Evolutionary conservation across 164 flowering plant genomes (phyloP).

Genomic region (Houttuynia cordata): DNA sequence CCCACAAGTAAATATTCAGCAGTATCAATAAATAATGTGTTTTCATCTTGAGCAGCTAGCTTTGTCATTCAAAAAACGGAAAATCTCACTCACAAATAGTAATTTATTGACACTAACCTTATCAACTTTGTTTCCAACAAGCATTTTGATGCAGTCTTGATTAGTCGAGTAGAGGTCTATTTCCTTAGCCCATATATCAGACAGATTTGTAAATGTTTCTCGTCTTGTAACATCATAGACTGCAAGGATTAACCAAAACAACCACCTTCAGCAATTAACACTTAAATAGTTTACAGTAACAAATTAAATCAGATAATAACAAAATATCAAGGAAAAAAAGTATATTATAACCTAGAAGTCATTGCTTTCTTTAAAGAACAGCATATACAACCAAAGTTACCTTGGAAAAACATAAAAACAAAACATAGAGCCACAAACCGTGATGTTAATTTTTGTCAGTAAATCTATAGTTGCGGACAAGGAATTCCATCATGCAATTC

Average conservation of each 20-base stretch:
- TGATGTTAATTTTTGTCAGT: too few relatives aligned
- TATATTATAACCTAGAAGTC: not conserved
- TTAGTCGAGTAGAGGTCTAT: conserved; percentile 71
- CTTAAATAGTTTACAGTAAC: too few relatives aligned
- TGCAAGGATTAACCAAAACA: conserved; percentile 12
- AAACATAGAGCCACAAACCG: not conserved
- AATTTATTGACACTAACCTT: conserved; percentile 29
- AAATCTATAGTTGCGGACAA: too few relatives aligned
- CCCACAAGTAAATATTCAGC: too few relatives aligned
- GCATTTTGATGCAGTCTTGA: conserved; percentile 89
- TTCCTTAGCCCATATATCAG: conserved; percentile 80
- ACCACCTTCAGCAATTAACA: not conserved
- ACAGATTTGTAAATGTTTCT: conserved; percentile 75
- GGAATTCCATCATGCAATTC: too few relatives aligned
- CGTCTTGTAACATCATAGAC: conserved; percentile 80
- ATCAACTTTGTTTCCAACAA: conserved; percentile 83
- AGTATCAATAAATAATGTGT: too few relatives aligned
- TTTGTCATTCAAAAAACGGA: too few relatives aligned
- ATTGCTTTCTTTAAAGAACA: not conserved
- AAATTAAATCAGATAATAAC: too few relatives aligned
- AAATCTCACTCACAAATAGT: too few relatives aligned
- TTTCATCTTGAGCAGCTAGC: too few relatives aligned
- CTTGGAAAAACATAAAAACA: not conserved
- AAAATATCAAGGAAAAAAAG: too few relatives aligned
- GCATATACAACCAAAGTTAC: not conserved